Percentiles rank a stretch among this genome's conserved stretches.
Evolutionary conservation across 306 rosid species (phyloP).

Genomic region (Geum urbanum): DNA sequence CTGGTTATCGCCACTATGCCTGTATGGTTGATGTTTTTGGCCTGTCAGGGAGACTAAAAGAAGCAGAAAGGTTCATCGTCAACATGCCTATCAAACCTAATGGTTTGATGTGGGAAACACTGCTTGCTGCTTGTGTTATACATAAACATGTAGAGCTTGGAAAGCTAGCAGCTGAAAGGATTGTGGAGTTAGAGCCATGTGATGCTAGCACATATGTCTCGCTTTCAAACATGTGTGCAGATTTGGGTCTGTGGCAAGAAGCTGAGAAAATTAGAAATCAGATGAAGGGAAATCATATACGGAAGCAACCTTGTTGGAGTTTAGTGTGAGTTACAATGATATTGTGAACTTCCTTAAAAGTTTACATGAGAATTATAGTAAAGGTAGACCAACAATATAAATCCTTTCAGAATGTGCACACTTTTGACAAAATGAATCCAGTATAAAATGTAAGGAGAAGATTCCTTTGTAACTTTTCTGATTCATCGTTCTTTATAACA

Average conservation of each 20-base stretch:
- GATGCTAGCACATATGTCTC: constrained; percentile 61
- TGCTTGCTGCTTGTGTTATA: constrained; percentile 73
- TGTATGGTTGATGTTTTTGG: constrained; percentile 80
- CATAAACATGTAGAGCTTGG: constrained; percentile 70
- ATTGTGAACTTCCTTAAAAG: neutral
- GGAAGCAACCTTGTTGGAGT: constrained; percentile 76
- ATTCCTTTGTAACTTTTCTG: neutral
- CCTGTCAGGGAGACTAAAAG: constrained; percentile 61
- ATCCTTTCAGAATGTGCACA: neutral
- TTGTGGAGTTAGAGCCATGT: constrained; percentile 51
- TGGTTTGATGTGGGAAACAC: constrained; percentile 66
- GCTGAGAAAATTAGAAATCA: constrained; percentile 53
- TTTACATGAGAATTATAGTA: neutral
- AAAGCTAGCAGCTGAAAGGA: constrained; percentile 53
- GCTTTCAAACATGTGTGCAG: constrained; percentile 72
- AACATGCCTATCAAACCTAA: constrained; percentile 53
- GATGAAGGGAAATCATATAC: constrained; percentile 47
- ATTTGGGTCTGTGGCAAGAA: constrained; percentile 64
- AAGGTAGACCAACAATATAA: neutral
- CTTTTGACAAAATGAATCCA: neutral
- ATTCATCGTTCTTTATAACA: neutral
- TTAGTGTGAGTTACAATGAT: constrained; percentile 25
- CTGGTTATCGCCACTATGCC: constrained; percentile 62
- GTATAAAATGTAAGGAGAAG: neutral
- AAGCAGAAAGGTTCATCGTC: constrained; percentile 56